Evolutionary conservation across 1,139 yeast species (phyloP).

Genomic region (Yamadazyma songkhlaensis): DNA sequence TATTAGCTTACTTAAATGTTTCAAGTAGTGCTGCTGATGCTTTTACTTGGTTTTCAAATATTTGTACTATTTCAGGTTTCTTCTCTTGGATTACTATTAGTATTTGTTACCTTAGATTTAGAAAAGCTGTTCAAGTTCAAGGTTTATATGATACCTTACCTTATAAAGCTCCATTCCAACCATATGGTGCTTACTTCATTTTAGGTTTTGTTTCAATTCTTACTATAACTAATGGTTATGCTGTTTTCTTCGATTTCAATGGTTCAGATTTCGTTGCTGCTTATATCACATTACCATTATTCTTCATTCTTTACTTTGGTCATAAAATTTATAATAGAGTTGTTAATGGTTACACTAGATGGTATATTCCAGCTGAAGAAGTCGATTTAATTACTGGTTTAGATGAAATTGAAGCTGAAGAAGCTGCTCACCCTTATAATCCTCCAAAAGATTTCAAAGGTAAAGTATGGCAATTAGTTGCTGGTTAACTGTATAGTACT

Average conservation of each 20-base stretch:
- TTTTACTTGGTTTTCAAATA: slow-evolving; percentile 67
- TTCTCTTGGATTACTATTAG: slow-evolving; percentile 61
- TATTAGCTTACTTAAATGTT: slow-evolving; percentile 62
- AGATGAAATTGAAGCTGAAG: slow-evolving; percentile 22
- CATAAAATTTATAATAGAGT: slow-evolving; percentile 26
- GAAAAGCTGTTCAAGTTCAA: slow-evolving; percentile 46
- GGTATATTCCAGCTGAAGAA: slow-evolving; percentile 17
- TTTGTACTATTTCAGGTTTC: slow-evolving; percentile 69
- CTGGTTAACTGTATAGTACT: neutral
- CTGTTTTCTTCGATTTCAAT: slow-evolving; percentile 45
- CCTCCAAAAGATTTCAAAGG: slow-evolving; percentile 17
- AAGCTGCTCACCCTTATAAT: slow-evolving; percentile 18
- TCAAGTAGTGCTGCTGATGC: slow-evolving; percentile 52
- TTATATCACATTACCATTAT: slow-evolving; percentile 41
- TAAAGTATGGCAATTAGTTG: slow-evolving; percentile 17
- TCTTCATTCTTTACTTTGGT: slow-evolving; percentile 16
- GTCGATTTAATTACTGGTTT: slow-evolving; percentile 18
- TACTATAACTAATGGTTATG: slow-evolving; percentile 51
- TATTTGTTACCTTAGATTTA: slow-evolving; percentile 50
- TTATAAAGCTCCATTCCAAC: slow-evolving; percentile 43
- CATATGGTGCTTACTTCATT: slow-evolving; percentile 42
- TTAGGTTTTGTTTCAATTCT: slow-evolving; percentile 39
- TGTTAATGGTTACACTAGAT: slow-evolving; percentile 24
- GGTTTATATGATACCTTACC: slow-evolving; percentile 25
- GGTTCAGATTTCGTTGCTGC: slow-evolving; percentile 52